phyloP scores from a whole-genome alignment of 2,329 filamentous ascomycete species.

The Kalaharituber pfeilii region DNA sequence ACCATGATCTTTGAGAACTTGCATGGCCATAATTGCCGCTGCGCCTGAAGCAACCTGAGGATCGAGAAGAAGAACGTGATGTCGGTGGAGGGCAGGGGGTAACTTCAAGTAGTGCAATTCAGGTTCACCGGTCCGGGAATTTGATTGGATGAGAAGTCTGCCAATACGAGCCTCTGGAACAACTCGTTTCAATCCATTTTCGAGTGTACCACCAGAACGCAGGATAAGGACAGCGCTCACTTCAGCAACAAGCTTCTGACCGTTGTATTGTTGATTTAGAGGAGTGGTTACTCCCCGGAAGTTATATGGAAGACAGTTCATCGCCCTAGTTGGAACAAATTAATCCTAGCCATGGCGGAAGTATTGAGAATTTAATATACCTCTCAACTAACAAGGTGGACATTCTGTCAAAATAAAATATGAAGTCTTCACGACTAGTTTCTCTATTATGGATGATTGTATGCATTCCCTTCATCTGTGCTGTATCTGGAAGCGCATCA shows the following conservation, averaged over 20 bases:
- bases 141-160: constrained; percentile 78
- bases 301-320: constrained; percentile 59
- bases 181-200: constrained; percentile 71
- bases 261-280: constrained; percentile 49
- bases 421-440: constrained; percentile 72
- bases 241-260: constrained; percentile 48
- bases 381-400: constrained; percentile 68
- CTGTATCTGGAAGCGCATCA: constrained; percentile 53
- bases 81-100: constrained; percentile 50
- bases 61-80: constrained; percentile 72
- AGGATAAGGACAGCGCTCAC: constrained; percentile 77
- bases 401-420: constrained; percentile 91
- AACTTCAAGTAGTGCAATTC: constrained; percentile 81
- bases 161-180: constrained; percentile 87
- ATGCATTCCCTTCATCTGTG: constrained; percentile 73
- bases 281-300: constrained; percentile 52
- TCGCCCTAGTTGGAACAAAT: constrained; percentile 36
- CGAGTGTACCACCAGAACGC: constrained; percentile 73
- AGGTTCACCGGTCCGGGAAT: constrained; percentile 68
- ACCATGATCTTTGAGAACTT: constrained; percentile 87
- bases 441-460: constrained; percentile 72
- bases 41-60: constrained; percentile 90
- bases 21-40: constrained; percentile 75
- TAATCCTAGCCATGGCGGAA: not conserved
- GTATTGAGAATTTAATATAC: constrained; percentile 24